Percentiles rank a stretch among this genome's conserved stretches.
phyloP scores from a whole-genome alignment of 2,329 filamentous ascomycete species.

The Colletotrichum sp. region DNA sequence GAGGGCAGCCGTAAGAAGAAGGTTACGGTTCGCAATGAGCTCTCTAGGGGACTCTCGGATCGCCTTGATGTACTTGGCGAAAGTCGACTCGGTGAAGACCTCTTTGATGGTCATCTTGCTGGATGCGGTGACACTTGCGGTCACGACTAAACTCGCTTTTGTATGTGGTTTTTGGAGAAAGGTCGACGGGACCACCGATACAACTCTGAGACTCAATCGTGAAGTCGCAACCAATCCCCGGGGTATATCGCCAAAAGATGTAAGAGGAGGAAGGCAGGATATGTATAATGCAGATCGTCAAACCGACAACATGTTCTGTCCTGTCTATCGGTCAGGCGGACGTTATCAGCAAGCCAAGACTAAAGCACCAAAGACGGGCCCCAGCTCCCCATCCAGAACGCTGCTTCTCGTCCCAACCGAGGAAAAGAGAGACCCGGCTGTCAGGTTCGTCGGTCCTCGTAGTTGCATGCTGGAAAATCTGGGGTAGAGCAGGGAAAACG shows the following conservation, averaged over 20 bases:
- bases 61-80: conserved; percentile 19
- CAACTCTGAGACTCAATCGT: not conserved
- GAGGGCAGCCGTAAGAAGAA: conserved; percentile 21
- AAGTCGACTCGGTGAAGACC: not conserved
- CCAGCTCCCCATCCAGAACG: not conserved
- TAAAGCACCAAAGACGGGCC: not conserved
- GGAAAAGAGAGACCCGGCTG: not conserved
- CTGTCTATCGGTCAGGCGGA: not conserved
- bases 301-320: not conserved
- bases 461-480: not conserved
- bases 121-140: not conserved
- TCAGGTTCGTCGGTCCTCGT: not conserved
- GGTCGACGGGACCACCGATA: not conserved
- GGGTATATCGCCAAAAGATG: not conserved
- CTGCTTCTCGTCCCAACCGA: not conserved
- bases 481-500: not conserved
- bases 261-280: not conserved
- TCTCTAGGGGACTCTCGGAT: conserved; percentile 23
- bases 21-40: conserved; percentile 21
- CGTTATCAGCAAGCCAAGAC: not conserved
- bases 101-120: not conserved
- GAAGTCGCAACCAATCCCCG: not conserved
- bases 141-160: not conserved
- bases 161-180: not conserved
- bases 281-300: not conserved